phyloP scores from a whole-genome alignment of 495 filamentous ascomycete species.

The Hapsidospora chrysogenum region DNA sequence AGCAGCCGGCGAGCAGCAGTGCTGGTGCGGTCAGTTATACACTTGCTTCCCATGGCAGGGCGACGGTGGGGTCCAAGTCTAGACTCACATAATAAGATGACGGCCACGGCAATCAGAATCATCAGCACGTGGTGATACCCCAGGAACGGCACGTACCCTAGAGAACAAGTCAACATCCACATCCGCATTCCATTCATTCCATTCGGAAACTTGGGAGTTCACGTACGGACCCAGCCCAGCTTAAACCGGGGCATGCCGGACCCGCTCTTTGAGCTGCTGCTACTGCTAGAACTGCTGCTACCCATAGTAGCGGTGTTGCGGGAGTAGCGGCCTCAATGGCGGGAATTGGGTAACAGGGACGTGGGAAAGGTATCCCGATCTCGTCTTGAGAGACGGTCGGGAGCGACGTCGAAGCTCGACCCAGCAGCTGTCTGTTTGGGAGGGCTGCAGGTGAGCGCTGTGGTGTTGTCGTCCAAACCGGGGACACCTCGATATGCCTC shows the following conservation, averaged over 20 bases:
- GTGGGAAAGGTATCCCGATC: no score
- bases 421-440: no score
- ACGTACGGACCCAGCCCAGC: slow-evolving; percentile 18
- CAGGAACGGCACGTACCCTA: slow-evolving; percentile 83
- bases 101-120: slow-evolving; percentile 85
- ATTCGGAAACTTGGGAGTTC: neutral
- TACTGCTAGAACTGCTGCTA: neutral
- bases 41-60: no score
- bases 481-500: no score
- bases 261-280: slow-evolving; percentile 3
- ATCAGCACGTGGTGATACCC: slow-evolving; percentile 98
- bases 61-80: slow-evolving; percentile 1
- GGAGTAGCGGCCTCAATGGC: neutral
- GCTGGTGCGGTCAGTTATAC: slow-evolving; percentile 30
- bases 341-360: no score
- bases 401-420: no score
- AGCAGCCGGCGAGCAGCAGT: slow-evolving; percentile 64
- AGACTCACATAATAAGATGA: slow-evolving; percentile 83
- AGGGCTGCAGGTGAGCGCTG: no score
- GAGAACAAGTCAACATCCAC: slow-evolving; percentile 9
- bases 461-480: no score
- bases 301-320: neutral
- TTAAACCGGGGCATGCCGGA: slow-evolving; percentile 18
- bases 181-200: neutral
- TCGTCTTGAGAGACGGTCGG: no score